A percentile compares a stretch with the other conserved stretches of the same genome.
These are phyloP conservation scores for Xylaria sp. DNA, from an alignment of 495 filamentous ascomycete genomes.

Conservation along the genomic window DNA sequence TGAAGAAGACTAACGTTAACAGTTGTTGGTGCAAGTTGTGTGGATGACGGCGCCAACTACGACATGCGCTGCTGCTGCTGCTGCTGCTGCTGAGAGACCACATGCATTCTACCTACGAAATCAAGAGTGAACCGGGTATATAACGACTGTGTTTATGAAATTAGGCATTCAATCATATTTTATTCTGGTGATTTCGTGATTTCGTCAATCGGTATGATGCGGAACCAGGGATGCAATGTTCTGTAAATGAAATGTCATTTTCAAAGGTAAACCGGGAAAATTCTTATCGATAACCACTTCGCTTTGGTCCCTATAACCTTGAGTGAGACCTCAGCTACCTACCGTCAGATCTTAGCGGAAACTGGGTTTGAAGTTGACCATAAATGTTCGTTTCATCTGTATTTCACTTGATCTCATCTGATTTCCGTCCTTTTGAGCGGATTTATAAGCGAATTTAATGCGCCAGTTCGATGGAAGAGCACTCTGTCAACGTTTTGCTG, in stretches of 20 bases:
- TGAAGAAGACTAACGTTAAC: conserved; percentile 1
- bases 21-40: conserved; percentile 21
- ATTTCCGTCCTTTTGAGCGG: neutral
- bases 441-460: neutral
- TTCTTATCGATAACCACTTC: conserved; percentile 13
- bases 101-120: conserved; percentile 31
- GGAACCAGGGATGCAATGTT: neutral
- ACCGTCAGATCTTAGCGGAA: neutral
- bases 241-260: neutral
- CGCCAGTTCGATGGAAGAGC: conserved; percentile 46
- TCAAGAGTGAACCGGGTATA: neutral
- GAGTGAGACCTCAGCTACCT: too few species aligned
- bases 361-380: neutral
- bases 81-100: conserved; percentile 25
- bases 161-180: too few species aligned
- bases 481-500: conserved; percentile 72
- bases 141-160: neutral
- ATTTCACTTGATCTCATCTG: neutral
- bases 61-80: conserved; percentile 27
- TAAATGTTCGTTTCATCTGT: neutral
- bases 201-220: neutral
- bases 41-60: conserved; percentile 31
- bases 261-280: neutral
- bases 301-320: neutral
- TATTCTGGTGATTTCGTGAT: too few species aligned